Percentiles rank a stretch among this genome's conserved stretches.
Conservation (phyloP, 1,284 basidiomycete genomes). For the Apiotrichum domesticum region DNA sequence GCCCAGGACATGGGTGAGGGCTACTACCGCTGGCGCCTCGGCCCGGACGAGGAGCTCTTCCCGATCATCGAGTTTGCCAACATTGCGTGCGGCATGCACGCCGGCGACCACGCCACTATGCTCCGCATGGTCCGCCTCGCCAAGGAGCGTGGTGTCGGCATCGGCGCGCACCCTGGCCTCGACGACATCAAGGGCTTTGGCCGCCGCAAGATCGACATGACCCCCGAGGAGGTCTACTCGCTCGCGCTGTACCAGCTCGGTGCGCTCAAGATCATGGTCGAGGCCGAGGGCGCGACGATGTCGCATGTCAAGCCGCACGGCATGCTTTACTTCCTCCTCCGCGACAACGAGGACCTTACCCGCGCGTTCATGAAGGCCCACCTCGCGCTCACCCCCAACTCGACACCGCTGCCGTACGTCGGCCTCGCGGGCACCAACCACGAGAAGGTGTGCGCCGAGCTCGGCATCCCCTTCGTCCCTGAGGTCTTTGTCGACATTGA, state of each 20-base stretch:
- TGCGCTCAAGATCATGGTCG: slow-evolving; percentile 35
- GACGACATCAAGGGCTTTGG: slow-evolving; percentile 18
- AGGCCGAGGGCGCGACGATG: slow-evolving; percentile 29
- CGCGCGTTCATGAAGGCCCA: slow-evolving; percentile 36
- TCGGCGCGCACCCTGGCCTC: slow-evolving; percentile 32
- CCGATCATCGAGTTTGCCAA: slow-evolving; percentile 33
- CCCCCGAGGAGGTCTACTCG: slow-evolving; percentile 16
- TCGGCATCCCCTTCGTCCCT: slow-evolving; percentile 37
- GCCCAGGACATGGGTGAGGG: slow-evolving; percentile 25
- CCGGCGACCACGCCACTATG: slow-evolving; percentile 41
- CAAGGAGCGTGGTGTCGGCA: slow-evolving; percentile 32
- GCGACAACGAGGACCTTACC: slow-evolving; percentile 26
- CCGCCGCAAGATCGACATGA: slow-evolving; percentile 10
- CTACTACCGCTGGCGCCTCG: slow-evolving; percentile 35
- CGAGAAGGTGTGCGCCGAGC: slow-evolving; percentile 32
- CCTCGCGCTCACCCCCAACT: slow-evolving; percentile 23
- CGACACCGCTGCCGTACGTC: slow-evolving; percentile 28
- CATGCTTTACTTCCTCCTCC: slow-evolving; percentile 32
- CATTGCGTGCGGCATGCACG: slow-evolving; percentile 42
- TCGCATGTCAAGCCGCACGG: slow-evolving; percentile 30
- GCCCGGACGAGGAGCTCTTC: slow-evolving; percentile 41
- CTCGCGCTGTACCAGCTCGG: slow-evolving; percentile 33
- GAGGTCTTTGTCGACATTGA: slow-evolving; percentile 37
- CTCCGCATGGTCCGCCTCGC: slow-evolving; percentile 34
- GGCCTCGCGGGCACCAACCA: slow-evolving; percentile 39